phyloP scores from a whole-genome alignment of 179 eudicot genomes.

The Camellia oleifera region DNA sequence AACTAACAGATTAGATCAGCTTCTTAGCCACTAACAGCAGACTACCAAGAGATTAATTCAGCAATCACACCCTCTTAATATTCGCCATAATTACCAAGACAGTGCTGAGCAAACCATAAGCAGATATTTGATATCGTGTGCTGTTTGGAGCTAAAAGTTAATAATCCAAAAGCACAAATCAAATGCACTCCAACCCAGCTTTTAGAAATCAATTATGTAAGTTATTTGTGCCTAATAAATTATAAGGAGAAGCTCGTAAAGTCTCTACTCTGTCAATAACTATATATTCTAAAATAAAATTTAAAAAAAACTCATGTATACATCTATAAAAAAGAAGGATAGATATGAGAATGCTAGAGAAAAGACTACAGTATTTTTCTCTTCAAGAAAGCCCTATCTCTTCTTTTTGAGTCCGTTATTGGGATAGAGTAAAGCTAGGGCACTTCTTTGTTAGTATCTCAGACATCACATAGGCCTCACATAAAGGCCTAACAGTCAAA shows the following conservation, averaged over 20 bases:
- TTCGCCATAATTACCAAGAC: too few relatives aligned
- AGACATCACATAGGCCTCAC: constrained; percentile 1
- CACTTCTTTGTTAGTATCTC: background rate
- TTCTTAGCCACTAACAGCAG: too few relatives aligned
- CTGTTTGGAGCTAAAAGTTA: too few relatives aligned
- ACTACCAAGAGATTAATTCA: too few relatives aligned
- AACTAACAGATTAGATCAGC: too few relatives aligned
- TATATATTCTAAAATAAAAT: too few relatives aligned
- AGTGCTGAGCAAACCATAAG: background rate
- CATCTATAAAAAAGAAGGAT: background rate
- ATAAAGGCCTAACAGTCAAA: background rate
- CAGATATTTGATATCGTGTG: background rate
- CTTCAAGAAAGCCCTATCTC: background rate
- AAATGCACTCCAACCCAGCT: background rate
- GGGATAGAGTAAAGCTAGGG: background rate
- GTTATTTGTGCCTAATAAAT: too few relatives aligned
- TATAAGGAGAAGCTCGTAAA: too few relatives aligned
- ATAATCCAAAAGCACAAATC: background rate
- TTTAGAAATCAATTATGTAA: too few relatives aligned
- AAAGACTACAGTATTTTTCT: background rate
- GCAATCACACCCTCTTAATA: too few relatives aligned
- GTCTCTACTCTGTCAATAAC: too few relatives aligned
- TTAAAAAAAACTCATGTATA: too few relatives aligned
- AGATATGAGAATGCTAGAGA: background rate
- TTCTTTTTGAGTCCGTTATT: background rate